These are phyloP conservation scores for Phytophthora brassicae DNA, from an alignment of 352 stramenopile species.

Conservation along the genomic window DNA sequence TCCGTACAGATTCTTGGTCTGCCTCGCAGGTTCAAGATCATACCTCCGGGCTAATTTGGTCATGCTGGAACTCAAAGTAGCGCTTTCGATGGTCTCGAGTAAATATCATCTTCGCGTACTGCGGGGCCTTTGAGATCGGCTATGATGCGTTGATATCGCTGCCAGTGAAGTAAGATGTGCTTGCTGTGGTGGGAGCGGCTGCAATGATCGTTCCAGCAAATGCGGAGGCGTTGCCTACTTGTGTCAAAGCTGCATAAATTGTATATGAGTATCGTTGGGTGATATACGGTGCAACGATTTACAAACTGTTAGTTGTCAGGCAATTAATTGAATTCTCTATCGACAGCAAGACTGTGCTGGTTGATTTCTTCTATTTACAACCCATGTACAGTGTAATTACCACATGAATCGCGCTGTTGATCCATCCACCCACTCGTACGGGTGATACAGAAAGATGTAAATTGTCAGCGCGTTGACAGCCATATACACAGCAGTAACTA, in stretches of 20 bases:
- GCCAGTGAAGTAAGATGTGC: slow-evolving; percentile 39
- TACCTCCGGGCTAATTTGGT: slow-evolving; percentile 64
- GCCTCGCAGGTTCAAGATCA: slow-evolving; percentile 59
- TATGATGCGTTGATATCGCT: slow-evolving; percentile 48
- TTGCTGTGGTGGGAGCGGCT: slow-evolving; percentile 25
- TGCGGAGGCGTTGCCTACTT: slow-evolving; percentile 14
- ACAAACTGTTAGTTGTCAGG: background rate
- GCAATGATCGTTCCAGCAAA: background rate
- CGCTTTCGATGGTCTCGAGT: slow-evolving; percentile 42
- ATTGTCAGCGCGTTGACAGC: slow-evolving; percentile 65
- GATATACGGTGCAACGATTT: background rate
- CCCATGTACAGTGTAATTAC: slow-evolving; percentile 34
- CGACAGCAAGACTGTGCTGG: background rate
- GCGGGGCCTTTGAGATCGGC: slow-evolving; percentile 30
- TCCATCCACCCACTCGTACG: slow-evolving; percentile 81
- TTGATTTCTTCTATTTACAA: background rate
- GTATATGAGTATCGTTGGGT: too few relatives aligned
- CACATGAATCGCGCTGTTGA: slow-evolving; percentile 87
- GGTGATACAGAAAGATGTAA: slow-evolving; percentile 71
- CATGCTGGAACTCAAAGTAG: slow-evolving; percentile 67
- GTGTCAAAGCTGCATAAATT: slow-evolving; percentile 10
- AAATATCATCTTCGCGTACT: slow-evolving; percentile 34
- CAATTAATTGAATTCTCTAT: slow-evolving; percentile 5
- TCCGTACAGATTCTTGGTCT: slow-evolving; percentile 69
- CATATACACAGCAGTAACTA: slow-evolving; percentile 49